Evolutionary conservation across 2,329 filamentous ascomycete species (phyloP).

Genomic region (Clonostachys solani): DNA sequence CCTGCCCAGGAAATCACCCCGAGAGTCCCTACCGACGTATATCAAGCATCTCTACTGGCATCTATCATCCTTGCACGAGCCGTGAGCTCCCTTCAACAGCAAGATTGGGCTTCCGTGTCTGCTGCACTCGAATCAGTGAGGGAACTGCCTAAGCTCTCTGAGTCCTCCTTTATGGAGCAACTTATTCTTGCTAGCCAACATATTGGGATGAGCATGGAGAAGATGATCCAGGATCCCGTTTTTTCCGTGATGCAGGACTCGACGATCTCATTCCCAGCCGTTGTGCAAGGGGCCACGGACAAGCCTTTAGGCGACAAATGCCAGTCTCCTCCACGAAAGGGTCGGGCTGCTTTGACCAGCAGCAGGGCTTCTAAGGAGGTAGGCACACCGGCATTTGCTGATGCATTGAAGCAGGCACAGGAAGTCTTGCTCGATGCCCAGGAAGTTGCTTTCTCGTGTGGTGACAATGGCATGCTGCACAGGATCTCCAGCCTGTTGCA

Average conservation of each 20-base stretch:
- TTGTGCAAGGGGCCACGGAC: slow-evolving; percentile 28
- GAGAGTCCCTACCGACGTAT: slow-evolving; percentile 20
- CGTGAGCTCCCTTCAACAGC: slow-evolving; percentile 38
- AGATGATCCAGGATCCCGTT: slow-evolving; percentile 75
- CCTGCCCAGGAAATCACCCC: slow-evolving; percentile 11
- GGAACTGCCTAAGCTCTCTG: slow-evolving; percentile 33
- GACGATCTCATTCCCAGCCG: slow-evolving; percentile 79
- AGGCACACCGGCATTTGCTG: slow-evolving; percentile 40
- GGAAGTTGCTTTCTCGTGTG: slow-evolving; percentile 44
- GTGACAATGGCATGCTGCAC: slow-evolving; percentile 57
- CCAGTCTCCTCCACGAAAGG: slow-evolving; percentile 28
- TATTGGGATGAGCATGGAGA: slow-evolving; percentile 63
- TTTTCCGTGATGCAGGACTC: slow-evolving; percentile 91
- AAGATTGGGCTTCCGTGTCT: slow-evolving; percentile 55
- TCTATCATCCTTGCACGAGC: slow-evolving; percentile 31
- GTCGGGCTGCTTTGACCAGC: slow-evolving; percentile 6
- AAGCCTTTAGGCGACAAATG: slow-evolving; percentile 1
- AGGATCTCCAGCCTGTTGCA: slow-evolving; percentile 60
- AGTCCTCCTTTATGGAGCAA: slow-evolving; percentile 41
- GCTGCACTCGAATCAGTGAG: slow-evolving; percentile 46
- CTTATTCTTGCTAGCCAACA: slow-evolving; percentile 65
- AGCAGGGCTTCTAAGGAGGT: neutral
- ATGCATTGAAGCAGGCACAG: slow-evolving; percentile 60
- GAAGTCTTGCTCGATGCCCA: slow-evolving; percentile 63
- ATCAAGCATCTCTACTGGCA: slow-evolving; percentile 28